Percentiles rank a stretch among this genome's conserved stretches.
phyloP scores from a whole-genome alignment of 2,329 filamentous ascomycete species.

The Hymenoscyphus infarciens region DNA sequence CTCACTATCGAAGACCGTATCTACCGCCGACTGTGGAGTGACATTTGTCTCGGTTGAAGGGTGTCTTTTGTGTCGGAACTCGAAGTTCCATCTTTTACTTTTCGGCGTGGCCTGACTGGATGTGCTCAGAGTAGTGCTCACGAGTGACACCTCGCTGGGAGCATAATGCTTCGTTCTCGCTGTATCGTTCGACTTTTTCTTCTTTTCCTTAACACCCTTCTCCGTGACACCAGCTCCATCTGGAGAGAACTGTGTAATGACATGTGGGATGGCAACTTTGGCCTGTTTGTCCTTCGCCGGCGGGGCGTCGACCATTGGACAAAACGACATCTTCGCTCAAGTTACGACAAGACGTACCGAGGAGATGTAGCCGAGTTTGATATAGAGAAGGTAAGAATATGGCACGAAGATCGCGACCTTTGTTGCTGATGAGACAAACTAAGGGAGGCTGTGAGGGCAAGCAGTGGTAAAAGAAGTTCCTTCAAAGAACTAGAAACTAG shows the following conservation, averaged over 20 bases:
- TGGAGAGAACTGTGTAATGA: slow-evolving; percentile 14
- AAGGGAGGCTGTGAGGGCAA: slow-evolving; percentile 4
- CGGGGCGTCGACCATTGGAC: slow-evolving; percentile 4
- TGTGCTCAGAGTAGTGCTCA: slow-evolving; percentile 2
- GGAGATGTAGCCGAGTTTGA: not conserved
- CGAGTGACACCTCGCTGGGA: not conserved
- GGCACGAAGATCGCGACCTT: not conserved
- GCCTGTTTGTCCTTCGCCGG: not conserved
- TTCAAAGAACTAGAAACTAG: slow-evolving; percentile 6
- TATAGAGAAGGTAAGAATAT: slow-evolving; percentile 3
- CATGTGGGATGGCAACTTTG: slow-evolving; percentile 11
- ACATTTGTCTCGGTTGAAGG: slow-evolving; percentile 20
- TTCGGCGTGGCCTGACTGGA: slow-evolving; percentile 19
- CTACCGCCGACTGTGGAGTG: slow-evolving; percentile 26
- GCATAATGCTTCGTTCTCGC: slow-evolving; percentile 2
- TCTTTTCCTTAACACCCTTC: slow-evolving; percentile 6
- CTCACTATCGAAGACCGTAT: slow-evolving; percentile 29
- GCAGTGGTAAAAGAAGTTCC: not conserved
- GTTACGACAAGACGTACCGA: not conserved
- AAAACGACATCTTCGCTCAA: slow-evolving; percentile 4
- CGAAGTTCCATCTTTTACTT: slow-evolving; percentile 21
- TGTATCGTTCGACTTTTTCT: slow-evolving; percentile 13
- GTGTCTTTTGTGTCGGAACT: slow-evolving; percentile 19
- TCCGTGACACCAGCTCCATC: slow-evolving; percentile 4
- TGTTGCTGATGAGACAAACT: not conserved